Conservation (phyloP, 192 early-diverging fungal genomes). For the Gigaspora rosea region DNA sequence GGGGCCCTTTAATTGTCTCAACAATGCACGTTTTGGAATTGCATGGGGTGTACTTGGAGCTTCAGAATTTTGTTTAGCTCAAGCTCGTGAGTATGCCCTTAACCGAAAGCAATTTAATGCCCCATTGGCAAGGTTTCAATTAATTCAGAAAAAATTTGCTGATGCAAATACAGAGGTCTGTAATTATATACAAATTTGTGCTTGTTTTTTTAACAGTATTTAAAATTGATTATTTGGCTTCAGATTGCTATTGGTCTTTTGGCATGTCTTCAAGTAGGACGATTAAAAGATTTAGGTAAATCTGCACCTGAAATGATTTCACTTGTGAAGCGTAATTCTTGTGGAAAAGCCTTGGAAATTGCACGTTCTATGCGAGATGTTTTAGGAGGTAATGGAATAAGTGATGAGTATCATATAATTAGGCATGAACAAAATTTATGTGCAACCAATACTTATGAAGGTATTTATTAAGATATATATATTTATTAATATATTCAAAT, state of each 20-base stretch:
- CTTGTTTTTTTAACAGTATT: no score
- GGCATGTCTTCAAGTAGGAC: conserved; percentile 87
- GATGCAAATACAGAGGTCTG: conserved; percentile 82
- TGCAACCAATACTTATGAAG: conserved; percentile 96
- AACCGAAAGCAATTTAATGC: conserved; percentile 91
- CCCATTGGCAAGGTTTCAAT: conserved; percentile 89
- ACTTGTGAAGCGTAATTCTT: conserved; percentile 95
- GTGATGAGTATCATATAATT: conserved; percentile 96
- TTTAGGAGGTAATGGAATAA: conserved; percentile 95
- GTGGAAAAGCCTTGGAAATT: conserved; percentile 91
- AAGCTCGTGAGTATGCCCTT: conserved; percentile 89
- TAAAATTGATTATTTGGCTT: no score
- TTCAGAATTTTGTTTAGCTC: conserved; percentile 86
- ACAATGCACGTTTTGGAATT: conserved; percentile 97
- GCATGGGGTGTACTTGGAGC: conserved; percentile 96
- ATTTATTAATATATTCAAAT: background rate
- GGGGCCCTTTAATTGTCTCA: conserved; percentile 96
- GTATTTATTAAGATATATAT: conserved; percentile 7
- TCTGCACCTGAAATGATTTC: conserved; percentile 94
- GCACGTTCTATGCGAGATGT: conserved; percentile 88
- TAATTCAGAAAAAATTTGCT: conserved; percentile 97
- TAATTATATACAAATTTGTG: no score
- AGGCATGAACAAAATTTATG: conserved; percentile 91
- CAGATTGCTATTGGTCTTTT: conserved; percentile 84
- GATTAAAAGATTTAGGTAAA: conserved; percentile 87